phyloP scores from a whole-genome alignment of 2,329 filamentous ascomycete species.

The Cryphonectria carpinicola region DNA sequence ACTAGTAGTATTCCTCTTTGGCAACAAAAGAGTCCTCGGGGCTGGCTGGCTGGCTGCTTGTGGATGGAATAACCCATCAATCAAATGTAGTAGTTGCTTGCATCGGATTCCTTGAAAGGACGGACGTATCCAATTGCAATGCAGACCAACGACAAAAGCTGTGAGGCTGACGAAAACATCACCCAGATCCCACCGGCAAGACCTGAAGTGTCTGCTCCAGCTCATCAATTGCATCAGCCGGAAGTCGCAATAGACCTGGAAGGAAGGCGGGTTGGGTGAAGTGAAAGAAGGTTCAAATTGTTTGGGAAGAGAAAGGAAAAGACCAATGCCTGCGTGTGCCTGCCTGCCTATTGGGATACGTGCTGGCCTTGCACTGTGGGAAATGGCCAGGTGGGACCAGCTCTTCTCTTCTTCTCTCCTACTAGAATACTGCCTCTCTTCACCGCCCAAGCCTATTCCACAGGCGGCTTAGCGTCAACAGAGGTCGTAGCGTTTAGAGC shows the following conservation, averaged over 20 bases:
- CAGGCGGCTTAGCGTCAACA: constrained; percentile 17
- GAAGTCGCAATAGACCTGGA: background rate
- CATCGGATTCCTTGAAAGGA: background rate
- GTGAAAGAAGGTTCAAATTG: constrained; percentile 10
- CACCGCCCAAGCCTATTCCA: constrained; percentile 18
- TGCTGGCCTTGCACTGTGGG: background rate
- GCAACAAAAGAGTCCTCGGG: background rate
- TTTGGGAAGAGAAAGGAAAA: constrained; percentile 13
- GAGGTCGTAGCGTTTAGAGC: background rate
- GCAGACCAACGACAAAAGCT: background rate
- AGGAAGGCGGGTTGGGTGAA: background rate
- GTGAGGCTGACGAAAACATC: background rate
- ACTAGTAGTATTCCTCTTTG: constrained; percentile 8
- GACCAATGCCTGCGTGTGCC: constrained; percentile 26
- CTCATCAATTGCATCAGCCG: background rate
- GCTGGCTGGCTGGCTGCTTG: background rate
- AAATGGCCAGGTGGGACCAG: constrained; percentile 11
- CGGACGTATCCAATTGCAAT: background rate
- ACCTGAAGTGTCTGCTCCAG: background rate
- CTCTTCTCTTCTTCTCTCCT: constrained; percentile 1
- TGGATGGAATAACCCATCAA: background rate
- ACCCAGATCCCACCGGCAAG: background rate
- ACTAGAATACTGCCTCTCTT: constrained; percentile 26
- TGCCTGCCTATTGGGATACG: constrained; percentile 24
- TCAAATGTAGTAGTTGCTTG: background rate